Conservation (phyloP, 768 basidiomycete species). For the Tremella fuciformis region DNA sequence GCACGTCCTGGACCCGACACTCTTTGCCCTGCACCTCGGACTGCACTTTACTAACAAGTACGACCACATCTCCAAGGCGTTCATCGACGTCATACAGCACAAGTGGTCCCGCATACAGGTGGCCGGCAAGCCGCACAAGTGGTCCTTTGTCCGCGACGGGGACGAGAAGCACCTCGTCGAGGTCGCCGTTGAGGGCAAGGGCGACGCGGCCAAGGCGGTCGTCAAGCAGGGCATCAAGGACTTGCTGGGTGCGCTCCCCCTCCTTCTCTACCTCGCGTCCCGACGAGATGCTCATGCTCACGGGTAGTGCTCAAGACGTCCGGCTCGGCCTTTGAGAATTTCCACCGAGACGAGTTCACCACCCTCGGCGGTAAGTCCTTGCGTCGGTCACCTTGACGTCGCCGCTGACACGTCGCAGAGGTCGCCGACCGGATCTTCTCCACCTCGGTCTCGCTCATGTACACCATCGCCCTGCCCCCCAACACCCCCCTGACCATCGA, state of each 20-base stretch:
- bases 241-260: conserved; percentile 63
- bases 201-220: conserved; percentile 62
- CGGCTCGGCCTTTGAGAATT: conserved; percentile 78
- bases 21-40: conserved; percentile 82
- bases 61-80: conserved; percentile 66
- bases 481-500: conserved; percentile 44
- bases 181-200: conserved; percentile 46
- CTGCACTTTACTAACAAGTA: conserved; percentile 79
- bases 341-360: conserved; percentile 75
- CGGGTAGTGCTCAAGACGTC: conserved; percentile 74
- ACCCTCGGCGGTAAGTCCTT: conserved; percentile 61
- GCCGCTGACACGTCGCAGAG: conserved; percentile 45
- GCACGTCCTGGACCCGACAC: conserved; percentile 74
- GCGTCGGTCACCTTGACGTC: background rate
- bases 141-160: conserved; percentile 83
- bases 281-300: conserved; percentile 5
- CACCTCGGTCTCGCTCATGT: conserved; percentile 75
- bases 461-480: conserved; percentile 59
- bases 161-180: conserved; percentile 77
- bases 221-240: conserved; percentile 73
- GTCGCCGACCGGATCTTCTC: conserved; percentile 88
- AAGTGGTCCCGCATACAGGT: conserved; percentile 73
- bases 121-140: conserved; percentile 60
- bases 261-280: background rate
- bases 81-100: conserved; percentile 70